Evolutionary conservation across 2,329 filamentous ascomycete species (phyloP), one percentile per base, ranked within the genome.

Genomic region (Epichloe scottii): DNA sequence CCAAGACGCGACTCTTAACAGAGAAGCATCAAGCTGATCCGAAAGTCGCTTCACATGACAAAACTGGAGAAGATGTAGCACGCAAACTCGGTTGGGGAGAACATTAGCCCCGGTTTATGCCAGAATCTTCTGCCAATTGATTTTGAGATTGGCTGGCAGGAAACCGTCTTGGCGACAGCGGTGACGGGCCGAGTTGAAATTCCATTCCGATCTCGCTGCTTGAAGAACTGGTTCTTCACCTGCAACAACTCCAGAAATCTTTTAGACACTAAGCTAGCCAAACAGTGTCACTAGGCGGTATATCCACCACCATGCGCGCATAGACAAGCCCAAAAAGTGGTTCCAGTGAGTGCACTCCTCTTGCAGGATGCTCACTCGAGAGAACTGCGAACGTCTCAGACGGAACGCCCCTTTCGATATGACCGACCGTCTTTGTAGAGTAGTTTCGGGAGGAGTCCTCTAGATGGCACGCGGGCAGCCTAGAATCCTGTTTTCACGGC

Each of bases 401-500:
- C 2, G 11, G 19, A 45, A 30, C 26, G n/a, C 10, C 43, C 34
- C 43, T 34, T 34, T 45, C n/a, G n/a, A 34, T 19, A 14, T 19
- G 19, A 37, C 12, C 15, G 17, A 21, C 5, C 19, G 23, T 23
- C 2, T 7, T 5, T 23, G 26, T 30, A 21, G 12, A 17, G 7
- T 19, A 6, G 23, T 45, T 15, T 39, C n/a, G 3, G 26, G 8
- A 15, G 40, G 33, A n/a, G 26, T 48, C 21, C 17, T 48, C 38
- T 34, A 6, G 38, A 34, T 39, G 35, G 30, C 5, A 30, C 17
- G 15, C 15, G 17, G 37, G 5, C n/a, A 42, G 46, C 33, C 68
- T 68, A 82, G 58, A 84, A 81, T 12, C 77, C 74, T 50, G 69
- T 68, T 63, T 79, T 81, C 40, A 69, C 69, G 56, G 74, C 71